Base-by-base conservation (phyloP, 192 early-diverging fungal species). In the Backusella circina region DNA sequence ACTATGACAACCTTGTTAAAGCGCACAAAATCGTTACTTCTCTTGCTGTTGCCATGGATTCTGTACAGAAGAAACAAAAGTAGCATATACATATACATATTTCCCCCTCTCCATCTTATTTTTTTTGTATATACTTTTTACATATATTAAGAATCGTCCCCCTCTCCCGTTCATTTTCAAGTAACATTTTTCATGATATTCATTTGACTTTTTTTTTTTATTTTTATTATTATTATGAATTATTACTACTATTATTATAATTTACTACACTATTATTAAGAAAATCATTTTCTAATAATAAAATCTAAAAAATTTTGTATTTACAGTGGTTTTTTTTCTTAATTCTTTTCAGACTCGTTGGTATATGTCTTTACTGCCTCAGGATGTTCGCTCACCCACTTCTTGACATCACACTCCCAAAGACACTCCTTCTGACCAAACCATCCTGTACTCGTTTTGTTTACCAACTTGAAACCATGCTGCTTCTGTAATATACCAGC, bases 1-100 rank as follows among this genome's bases (percentile, higher is more conserved):
- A 83, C 41, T 80, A 57, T 57, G 41, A 72, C 3, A 72, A 80
- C 18, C 47, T 83, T 35, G 61, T 67, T 32, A 9, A 64, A 12
- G 79, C 82, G 18, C 50, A 81, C 32, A 77, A 83, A 54, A 77
- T 61, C 21, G 70, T 83, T 37, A 67, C 64, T 2, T 51, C 41
- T 7, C 66, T 77, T 33, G 75, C 79, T 13, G 12, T 33, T 23
- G 77, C 77, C 8, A 79, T 79, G 77, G 74, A 79, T 26, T 67
- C 73, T 41, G 72, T 33, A 6, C 77, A 79, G 57, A 74, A 79
- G 18, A 51, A 71, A 18, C 32, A 68, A 7, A 68, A 68, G 9
- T 23, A 61, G 9, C 12, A 4, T 12, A 12, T 61, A 15, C 10
- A n/a, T n/a, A n/a, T n/a, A n/a, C 51, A 8, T 54, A n/a, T 54